Conservation (phyloP, 306 rosid species). For the Rosa persica region DNA sequence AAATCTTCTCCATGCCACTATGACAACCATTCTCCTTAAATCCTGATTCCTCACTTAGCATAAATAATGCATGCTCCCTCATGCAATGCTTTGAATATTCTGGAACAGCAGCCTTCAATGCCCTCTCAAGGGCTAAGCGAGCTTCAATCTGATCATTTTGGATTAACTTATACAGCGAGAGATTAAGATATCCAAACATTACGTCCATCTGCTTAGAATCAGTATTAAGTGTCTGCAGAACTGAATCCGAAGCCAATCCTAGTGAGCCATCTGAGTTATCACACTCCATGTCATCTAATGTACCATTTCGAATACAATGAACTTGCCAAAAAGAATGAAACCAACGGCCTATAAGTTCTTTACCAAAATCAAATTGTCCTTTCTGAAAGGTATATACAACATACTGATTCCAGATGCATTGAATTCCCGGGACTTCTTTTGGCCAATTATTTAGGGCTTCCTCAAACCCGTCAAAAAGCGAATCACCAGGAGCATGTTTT, state of each 20-base stretch:
- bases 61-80: conserved; percentile 61
- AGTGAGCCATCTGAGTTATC: conserved; percentile 38
- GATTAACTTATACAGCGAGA: conserved; percentile 51
- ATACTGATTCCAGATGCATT: conserved; percentile 90
- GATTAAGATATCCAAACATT: conserved; percentile 79
- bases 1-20: conserved; percentile 52
- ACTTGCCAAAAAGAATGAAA: conserved; percentile 57
- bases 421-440: conserved; percentile 74
- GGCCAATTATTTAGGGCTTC: conserved; percentile 73
- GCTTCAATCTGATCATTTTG: conserved; percentile 64
- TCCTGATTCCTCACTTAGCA: conserved; percentile 54
- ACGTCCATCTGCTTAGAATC: conserved; percentile 50
- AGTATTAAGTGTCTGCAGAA: conserved; percentile 29
- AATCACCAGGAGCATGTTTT: conserved; percentile 40
- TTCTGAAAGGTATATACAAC: conserved; percentile 58
- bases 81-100: conserved; percentile 51
- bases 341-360: conserved; percentile 72
- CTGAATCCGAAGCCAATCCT: conserved; percentile 39
- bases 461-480: conserved; percentile 60
- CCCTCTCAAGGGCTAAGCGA: conserved; percentile 56
- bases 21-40: conserved; percentile 45
- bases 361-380: conserved; percentile 50
- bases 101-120: conserved; percentile 52
- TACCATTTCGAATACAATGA: conserved; percentile 33
- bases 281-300: conserved; percentile 18